Conservation (phyloP, 768 basidiomycete species). For the Peribolospora kevripleyi region DNA sequence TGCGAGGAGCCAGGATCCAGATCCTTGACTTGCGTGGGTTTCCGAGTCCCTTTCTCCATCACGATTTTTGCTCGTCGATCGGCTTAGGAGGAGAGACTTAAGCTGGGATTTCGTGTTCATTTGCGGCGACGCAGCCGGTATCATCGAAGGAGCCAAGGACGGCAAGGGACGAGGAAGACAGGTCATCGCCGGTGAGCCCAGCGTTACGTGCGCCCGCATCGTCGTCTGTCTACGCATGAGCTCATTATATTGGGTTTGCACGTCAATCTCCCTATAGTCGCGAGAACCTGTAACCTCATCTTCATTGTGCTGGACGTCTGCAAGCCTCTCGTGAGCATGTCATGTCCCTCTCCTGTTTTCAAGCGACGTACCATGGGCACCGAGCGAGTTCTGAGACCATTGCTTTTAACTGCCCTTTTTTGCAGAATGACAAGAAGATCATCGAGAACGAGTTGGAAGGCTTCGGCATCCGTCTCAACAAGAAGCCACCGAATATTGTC, state of each 20-base stretch:
- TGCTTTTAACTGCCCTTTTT: too few relatives aligned
- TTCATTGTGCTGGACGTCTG: slow-evolving; percentile 96
- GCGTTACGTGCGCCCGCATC: neutral
- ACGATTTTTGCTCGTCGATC: slow-evolving; percentile 7
- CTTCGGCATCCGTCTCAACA: slow-evolving; percentile 91
- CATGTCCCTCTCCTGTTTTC: neutral
- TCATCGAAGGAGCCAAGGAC: slow-evolving; percentile 92
- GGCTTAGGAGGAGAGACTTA: slow-evolving; percentile 9
- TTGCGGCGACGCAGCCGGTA: slow-evolving; percentile 33
- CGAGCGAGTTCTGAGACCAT: too few relatives aligned
- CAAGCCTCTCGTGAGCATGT: slow-evolving; percentile 71
- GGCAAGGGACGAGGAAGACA: slow-evolving; percentile 90
- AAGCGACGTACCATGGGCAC: too few relatives aligned
- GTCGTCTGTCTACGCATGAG: neutral
- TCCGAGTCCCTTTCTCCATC: neutral
- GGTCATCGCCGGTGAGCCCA: slow-evolving; percentile 21
- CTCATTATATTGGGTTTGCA: neutral
- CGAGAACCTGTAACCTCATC: slow-evolving; percentile 90
- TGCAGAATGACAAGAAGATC: slow-evolving; percentile 32
- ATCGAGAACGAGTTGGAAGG: slow-evolving; percentile 86
- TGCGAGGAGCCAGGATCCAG: slow-evolving; percentile 89
- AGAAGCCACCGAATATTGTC: slow-evolving; percentile 61
- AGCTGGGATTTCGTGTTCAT: slow-evolving; percentile 6
- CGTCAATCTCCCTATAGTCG: slow-evolving; percentile 33
- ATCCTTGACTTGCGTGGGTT: slow-evolving; percentile 67